phyloP scores from a whole-genome alignment of 495 filamentous ascomycete genomes.

The Xylona heveae region DNA sequence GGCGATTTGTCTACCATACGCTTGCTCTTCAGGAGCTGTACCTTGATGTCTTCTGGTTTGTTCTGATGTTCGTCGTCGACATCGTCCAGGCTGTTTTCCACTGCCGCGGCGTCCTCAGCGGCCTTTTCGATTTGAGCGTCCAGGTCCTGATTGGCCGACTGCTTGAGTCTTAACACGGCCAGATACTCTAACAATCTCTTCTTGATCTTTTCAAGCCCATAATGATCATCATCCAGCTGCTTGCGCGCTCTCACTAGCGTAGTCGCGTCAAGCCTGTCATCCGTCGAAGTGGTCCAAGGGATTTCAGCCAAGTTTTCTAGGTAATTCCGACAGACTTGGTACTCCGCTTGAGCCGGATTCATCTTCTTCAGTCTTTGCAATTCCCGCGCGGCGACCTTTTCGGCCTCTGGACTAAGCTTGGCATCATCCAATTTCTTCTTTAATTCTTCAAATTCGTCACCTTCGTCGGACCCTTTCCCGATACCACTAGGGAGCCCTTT shows the following conservation, averaged over 20 bases:
- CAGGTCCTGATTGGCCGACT: constrained; percentile 59
- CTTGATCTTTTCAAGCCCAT: constrained; percentile 93
- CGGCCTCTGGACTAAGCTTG: constrained; percentile 49
- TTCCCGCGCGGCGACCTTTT: constrained; percentile 76
- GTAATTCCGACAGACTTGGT: constrained; percentile 84
- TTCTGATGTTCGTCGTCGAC: constrained; percentile 18
- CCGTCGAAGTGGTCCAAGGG: constrained; percentile 73
- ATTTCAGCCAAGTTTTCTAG: constrained; percentile 88
- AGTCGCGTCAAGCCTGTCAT: constrained; percentile 67
- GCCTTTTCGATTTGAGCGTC: constrained; percentile 49
- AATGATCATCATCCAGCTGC: constrained; percentile 91
- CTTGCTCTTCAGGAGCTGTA: constrained; percentile 49
- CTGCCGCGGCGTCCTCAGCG: constrained; percentile 32
- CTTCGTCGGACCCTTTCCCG: too few species aligned
- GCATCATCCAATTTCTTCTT: constrained; percentile 72
- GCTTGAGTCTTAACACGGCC: constrained; percentile 85
- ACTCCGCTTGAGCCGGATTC: constrained; percentile 85
- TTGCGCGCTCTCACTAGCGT: constrained; percentile 63
- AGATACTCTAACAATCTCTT: constrained; percentile 90
- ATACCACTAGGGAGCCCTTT: too few species aligned
- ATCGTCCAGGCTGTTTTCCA: constrained; percentile 20
- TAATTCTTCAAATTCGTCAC: constrained; percentile 74
- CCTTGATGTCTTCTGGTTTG: constrained; percentile 30
- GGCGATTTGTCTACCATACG: constrained; percentile 81
- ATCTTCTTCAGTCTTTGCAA: constrained; percentile 81